Evolutionary conservation across 768 basidiomycete species (phyloP).

Genomic region (Cyclocybe aegerita): DNA sequence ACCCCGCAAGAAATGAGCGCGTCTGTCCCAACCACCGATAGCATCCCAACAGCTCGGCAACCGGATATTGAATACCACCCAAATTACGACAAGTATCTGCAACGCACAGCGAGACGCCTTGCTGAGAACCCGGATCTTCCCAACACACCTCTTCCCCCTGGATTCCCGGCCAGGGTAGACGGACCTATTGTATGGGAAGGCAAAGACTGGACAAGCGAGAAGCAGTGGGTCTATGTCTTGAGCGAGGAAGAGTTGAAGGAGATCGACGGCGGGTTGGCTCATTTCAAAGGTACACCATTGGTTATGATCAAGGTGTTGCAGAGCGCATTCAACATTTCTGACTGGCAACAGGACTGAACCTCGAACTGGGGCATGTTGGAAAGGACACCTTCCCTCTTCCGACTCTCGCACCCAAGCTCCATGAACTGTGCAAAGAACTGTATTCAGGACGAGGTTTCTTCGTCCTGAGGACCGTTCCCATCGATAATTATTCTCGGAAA

Average conservation of each 20-base stretch:
- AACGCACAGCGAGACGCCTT: conserved; percentile 36
- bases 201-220: conserved; percentile 39
- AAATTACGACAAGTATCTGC: conserved; percentile 35
- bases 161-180: conserved; percentile 33
- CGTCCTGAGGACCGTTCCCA: conserved; percentile 44
- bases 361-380: conserved; percentile 30
- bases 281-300: conserved; percentile 36
- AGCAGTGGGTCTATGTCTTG: conserved; percentile 43
- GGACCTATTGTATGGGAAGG: conserved; percentile 48
- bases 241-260: conserved; percentile 32
- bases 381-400: conserved; percentile 44
- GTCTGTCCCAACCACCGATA: background rate
- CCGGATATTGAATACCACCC: conserved; percentile 47
- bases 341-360: conserved; percentile 8
- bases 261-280: conserved; percentile 34
- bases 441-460: conserved; percentile 49
- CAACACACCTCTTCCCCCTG: conserved; percentile 31
- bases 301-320: background rate
- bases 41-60: background rate
- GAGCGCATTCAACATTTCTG: background rate
- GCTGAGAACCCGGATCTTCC: conserved; percentile 35
- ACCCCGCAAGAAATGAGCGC: too few relatives aligned
- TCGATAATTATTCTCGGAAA: conserved; percentile 38
- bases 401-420: conserved; percentile 31
- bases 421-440: conserved; percentile 38